Percentiles rank a stretch among this genome's conserved stretches.
Evolutionary conservation across 1,284 basidiomycete species (phyloP).

Genomic region (Heterobasidion parviporum): DNA sequence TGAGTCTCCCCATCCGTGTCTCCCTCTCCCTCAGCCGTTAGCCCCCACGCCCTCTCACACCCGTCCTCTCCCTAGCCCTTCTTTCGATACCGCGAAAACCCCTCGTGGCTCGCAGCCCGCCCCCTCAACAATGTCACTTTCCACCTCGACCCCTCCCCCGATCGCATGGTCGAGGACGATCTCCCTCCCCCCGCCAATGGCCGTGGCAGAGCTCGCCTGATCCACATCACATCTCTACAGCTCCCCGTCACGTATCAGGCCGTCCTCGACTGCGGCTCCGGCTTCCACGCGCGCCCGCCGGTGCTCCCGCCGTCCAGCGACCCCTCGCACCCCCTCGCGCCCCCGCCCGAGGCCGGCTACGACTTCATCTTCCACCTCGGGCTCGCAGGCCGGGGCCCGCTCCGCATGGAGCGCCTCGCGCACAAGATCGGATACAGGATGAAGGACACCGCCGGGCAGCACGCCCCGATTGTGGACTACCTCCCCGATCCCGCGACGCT

Average conservation of each 20-base stretch:
- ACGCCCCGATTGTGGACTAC: slow-evolving; percentile 43
- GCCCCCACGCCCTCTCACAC: too few relatives aligned
- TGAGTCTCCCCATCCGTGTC: slow-evolving; percentile 25
- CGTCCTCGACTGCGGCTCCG: slow-evolving; percentile 50
- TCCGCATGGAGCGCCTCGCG: slow-evolving; percentile 57
- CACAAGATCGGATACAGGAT: slow-evolving; percentile 67
- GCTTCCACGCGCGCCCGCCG: slow-evolving; percentile 56
- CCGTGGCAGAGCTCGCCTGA: slow-evolving; percentile 21
- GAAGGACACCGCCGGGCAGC: slow-evolving; percentile 55
- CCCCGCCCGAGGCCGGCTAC: slow-evolving; percentile 51
- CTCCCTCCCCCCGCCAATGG: slow-evolving; percentile 6
- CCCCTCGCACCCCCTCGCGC: slow-evolving; percentile 22
- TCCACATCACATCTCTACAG: slow-evolving; percentile 55
- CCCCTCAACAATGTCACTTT: slow-evolving; percentile 46
- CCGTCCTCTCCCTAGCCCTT: slow-evolving; percentile 57
- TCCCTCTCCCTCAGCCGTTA: background rate
- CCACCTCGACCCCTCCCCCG: slow-evolving; percentile 27
- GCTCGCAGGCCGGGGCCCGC: slow-evolving; percentile 53
- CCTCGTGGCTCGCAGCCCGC: slow-evolving; percentile 55
- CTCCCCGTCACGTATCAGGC: slow-evolving; percentile 56
- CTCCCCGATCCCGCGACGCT: slow-evolving; percentile 19
- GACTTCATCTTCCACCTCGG: slow-evolving; percentile 71
- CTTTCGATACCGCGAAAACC: slow-evolving; percentile 43
- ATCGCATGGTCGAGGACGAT: slow-evolving; percentile 18
- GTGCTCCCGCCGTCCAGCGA: slow-evolving; percentile 34